Conservation (phyloP, 2,329 filamentous ascomycete species). For the Fusarium protoensiforme region DNA sequence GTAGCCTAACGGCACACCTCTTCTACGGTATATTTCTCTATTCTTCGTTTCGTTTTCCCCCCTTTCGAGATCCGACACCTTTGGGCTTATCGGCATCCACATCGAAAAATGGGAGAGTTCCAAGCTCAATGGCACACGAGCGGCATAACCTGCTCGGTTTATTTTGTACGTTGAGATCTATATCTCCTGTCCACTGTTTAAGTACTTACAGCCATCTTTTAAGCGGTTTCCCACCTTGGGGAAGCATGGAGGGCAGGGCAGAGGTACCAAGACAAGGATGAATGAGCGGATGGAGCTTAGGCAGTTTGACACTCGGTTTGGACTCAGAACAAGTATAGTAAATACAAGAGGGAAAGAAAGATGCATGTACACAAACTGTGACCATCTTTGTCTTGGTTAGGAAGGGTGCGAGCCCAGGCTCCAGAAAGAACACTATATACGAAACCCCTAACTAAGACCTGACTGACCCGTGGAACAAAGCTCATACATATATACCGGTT, state of each 20-base stretch:
- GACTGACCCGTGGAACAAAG: not conserved
- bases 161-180: not conserved
- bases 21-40: not conserved
- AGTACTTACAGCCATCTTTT: not conserved
- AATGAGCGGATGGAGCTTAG: not conserved
- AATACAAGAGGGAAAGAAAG: not conserved
- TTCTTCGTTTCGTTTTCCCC: no score
- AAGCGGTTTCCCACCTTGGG: no score
- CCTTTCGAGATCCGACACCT: not conserved
- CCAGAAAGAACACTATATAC: not conserved
- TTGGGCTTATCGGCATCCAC: not conserved
- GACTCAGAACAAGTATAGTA: not conserved
- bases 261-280: not conserved
- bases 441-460: not conserved
- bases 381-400: not conserved
- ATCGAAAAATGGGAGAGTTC: not conserved
- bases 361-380: not conserved
- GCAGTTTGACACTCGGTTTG: not conserved
- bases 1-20: not conserved
- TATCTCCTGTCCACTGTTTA: not conserved
- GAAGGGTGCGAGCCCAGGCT: not conserved
- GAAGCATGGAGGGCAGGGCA: no score
- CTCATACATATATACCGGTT: not conserved
- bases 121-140: not conserved
- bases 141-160: not conserved